Evolutionary conservation across 768 basidiomycete species (phyloP).

Genomic region (Macrocybe gigantea): DNA sequence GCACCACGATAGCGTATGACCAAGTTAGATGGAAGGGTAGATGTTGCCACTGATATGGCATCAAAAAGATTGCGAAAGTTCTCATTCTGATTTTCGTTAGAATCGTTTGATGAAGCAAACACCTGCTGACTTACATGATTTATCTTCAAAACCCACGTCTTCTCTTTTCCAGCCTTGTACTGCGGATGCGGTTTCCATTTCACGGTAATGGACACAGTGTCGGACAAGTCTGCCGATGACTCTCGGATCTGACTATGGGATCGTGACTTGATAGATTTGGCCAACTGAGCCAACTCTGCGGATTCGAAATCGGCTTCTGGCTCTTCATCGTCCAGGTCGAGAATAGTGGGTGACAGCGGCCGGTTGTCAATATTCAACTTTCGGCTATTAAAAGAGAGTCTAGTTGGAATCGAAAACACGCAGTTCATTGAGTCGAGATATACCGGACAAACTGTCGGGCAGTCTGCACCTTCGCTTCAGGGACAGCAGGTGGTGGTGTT

Average conservation of each 20-base stretch:
- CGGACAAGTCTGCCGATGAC: conserved; percentile 23
- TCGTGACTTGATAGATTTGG: conserved; percentile 22
- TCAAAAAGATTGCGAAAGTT: conserved; percentile 62
- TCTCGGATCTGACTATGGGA: conserved; percentile 13
- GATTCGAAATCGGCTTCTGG: conserved; percentile 45
- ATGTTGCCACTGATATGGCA: conserved; percentile 55
- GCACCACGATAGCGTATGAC: conserved; percentile 57
- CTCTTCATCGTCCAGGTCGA: conserved; percentile 39
- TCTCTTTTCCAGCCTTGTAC: conserved; percentile 29
- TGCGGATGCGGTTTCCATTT: conserved; percentile 65
- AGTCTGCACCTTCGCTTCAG: conserved; percentile 45
- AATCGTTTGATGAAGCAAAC: background rate
- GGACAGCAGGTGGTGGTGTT: conserved; percentile 67
- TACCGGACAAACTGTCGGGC: conserved; percentile 62
- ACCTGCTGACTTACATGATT: conserved; percentile 40
- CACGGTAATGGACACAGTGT: conserved; percentile 47
- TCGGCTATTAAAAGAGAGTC: conserved; percentile 29
- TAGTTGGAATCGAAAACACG: background rate
- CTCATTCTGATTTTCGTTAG: conserved; percentile 41
- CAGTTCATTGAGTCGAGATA: conserved; percentile 5
- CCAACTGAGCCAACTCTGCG: conserved; percentile 60
- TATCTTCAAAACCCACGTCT: conserved; percentile 48
- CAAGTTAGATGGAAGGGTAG: conserved; percentile 43
- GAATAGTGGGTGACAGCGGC: conserved; percentile 39
- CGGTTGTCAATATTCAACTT: conserved; percentile 36